Evolutionary conservation across 164 flowering plant genomes (phyloP).

Genomic region (Magnolia sinica): DNA sequence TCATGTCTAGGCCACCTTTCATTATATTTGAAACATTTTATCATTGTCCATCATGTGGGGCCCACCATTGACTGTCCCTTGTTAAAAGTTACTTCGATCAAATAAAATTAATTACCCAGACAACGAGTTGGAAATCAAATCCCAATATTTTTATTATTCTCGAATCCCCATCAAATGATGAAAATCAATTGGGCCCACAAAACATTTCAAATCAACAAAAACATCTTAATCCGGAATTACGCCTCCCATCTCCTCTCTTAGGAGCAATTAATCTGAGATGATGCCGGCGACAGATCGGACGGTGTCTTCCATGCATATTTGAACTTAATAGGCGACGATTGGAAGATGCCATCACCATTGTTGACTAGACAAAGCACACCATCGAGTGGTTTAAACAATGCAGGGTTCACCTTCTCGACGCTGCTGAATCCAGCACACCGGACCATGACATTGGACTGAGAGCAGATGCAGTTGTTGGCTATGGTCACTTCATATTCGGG

Average conservation of each 20-base stretch:
- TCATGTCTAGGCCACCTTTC: no score
- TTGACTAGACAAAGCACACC: conserved; percentile 4
- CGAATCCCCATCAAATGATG: no score
- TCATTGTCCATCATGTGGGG: no score
- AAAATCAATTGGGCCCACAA: no score
- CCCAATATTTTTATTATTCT: no score
- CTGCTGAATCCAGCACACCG: conserved; percentile 8
- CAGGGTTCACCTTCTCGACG: background rate
- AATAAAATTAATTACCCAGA: no score
- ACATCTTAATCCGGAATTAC: no score
- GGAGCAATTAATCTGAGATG: background rate
- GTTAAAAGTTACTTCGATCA: no score
- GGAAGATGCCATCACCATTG: background rate
- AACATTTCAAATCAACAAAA: no score
- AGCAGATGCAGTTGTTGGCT: conserved; percentile 11
- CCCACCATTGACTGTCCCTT: no score
- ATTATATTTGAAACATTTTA: no score
- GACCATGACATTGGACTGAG: conserved; percentile 1
- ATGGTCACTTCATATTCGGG: conserved; percentile 7
- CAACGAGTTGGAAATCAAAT: no score
- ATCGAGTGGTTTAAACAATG: background rate
- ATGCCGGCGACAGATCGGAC: background rate
- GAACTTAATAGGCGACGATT: background rate
- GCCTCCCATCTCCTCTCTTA: background rate
- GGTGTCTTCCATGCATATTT: background rate